These are phyloP conservation scores for Solanum chaucha DNA, from an alignment of 257 asterid species.

Conservation along the genomic window DNA sequence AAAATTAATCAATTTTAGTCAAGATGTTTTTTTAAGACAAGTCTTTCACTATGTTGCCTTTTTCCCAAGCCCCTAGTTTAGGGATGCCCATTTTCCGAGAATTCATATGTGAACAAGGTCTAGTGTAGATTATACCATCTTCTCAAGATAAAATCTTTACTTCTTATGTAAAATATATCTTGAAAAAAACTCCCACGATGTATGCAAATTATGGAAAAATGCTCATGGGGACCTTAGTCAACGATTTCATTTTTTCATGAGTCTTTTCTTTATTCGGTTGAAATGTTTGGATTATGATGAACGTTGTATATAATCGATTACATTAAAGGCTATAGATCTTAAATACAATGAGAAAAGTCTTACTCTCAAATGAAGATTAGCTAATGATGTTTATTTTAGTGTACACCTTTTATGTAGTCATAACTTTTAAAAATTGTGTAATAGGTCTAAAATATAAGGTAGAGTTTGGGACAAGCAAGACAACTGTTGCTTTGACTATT, in stretches of 20 bases:
- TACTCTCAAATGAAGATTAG: not conserved
- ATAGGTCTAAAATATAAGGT: not conserved
- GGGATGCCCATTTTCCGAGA: not conserved
- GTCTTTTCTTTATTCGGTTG: no score
- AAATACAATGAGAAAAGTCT: not conserved
- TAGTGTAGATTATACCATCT: no score
- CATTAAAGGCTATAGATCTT: not conserved
- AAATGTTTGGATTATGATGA: not conserved
- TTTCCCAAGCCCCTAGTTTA: not conserved
- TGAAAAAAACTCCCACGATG: not conserved
- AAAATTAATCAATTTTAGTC: not conserved
- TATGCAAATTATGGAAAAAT: not conserved
- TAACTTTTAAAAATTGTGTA: not conserved
- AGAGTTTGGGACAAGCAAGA: not conserved
- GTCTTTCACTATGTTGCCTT: not conserved
- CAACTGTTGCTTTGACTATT: not conserved
- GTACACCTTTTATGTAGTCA: not conserved
- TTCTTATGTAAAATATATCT: no score
- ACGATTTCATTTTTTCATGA: no score
- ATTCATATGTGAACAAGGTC: not conserved
- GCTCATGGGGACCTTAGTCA: not conserved
- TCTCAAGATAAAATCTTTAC: not conserved
- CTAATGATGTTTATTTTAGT: not conserved
- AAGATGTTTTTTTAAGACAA: not conserved
- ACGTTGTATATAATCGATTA: not conserved